phyloP scores from a whole-genome alignment of 2,329 filamentous ascomycete genomes.

The Herpotrichia juniperi region DNA sequence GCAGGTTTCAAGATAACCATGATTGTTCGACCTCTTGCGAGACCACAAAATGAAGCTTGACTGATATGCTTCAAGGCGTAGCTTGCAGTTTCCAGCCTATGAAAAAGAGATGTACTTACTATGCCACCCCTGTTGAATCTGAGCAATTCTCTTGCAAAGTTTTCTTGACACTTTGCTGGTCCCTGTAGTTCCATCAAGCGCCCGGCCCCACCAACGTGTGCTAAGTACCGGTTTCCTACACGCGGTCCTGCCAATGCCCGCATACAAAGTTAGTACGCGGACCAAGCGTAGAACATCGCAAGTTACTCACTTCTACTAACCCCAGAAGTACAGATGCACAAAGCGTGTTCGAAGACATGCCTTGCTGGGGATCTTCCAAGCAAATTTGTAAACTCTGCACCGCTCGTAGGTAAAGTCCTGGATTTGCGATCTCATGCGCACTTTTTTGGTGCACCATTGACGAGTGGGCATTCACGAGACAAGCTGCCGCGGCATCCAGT shows the following conservation, averaged over 20 bases:
- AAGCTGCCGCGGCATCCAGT: constrained; percentile 38
- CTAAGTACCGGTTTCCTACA: constrained; percentile 36
- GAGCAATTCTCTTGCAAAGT: constrained; percentile 39
- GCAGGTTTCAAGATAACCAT: neutral
- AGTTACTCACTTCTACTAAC: constrained; percentile 34
- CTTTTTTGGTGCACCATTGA: constrained; percentile 31
- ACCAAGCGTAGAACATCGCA: neutral
- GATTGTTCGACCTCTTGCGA: too few species aligned
- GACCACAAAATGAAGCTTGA: neutral
- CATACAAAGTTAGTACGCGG: neutral
- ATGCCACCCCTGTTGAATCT: constrained; percentile 38
- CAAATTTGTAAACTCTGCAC: constrained; percentile 35
- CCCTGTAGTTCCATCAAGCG: constrained; percentile 41
- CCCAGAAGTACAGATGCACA: constrained; percentile 40
- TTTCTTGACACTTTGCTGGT: constrained; percentile 28
- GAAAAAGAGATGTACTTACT: constrained; percentile 21
- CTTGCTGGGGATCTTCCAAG: constrained; percentile 33
- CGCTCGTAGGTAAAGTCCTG: constrained; percentile 35
- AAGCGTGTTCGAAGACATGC: constrained; percentile 40
- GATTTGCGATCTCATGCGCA: constrained; percentile 29
- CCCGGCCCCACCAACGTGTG: constrained; percentile 41
- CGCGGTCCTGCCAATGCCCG: constrained; percentile 40
- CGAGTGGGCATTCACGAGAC: constrained; percentile 34
- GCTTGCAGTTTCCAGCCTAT: too few species aligned
- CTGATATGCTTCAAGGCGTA: too few species aligned